phyloP scores from a whole-genome alignment of 2,329 filamentous ascomycete genomes.

The Neonectria ditissima region DNA sequence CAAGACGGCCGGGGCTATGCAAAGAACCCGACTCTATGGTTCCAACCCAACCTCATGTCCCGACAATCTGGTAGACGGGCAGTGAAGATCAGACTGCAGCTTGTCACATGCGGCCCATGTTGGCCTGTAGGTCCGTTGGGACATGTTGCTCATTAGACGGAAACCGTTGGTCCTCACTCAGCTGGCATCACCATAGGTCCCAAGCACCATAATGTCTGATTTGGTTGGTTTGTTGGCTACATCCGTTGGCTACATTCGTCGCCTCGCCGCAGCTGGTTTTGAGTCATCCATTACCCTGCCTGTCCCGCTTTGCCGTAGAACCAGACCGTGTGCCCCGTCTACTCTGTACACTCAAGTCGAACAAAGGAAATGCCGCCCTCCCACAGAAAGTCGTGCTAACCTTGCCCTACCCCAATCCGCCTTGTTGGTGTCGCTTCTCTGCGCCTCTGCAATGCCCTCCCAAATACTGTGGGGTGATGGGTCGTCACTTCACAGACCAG shows the following conservation, averaged over 20 bases:
- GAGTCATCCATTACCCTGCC: conserved; percentile 32
- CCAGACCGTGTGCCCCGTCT: conserved; percentile 35
- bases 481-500: not conserved
- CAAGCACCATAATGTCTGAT: not conserved
- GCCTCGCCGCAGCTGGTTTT: not conserved
- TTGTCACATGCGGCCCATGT: conserved; percentile 6
- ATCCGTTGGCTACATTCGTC: conserved; percentile 3
- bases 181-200: not conserved
- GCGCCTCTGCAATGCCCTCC: not conserved
- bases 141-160: not conserved
- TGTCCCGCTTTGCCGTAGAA: conserved; percentile 34
- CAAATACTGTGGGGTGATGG: not conserved
- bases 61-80: conserved; percentile 8
- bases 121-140: not conserved
- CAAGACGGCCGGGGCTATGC: conserved; percentile 2
- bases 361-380: conserved; percentile 33
- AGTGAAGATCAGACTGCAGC: not conserved
- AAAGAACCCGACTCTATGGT: not conserved
- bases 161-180: conserved; percentile 16
- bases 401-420: too few species aligned
- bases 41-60: not conserved
- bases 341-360: conserved; percentile 38
- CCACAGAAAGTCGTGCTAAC: too few species aligned
- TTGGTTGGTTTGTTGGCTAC: not conserved
- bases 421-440: conserved; percentile 11